Conservation (phyloP, 495 filamentous ascomycete genomes). For the Aspergillus egyptiacus region DNA sequence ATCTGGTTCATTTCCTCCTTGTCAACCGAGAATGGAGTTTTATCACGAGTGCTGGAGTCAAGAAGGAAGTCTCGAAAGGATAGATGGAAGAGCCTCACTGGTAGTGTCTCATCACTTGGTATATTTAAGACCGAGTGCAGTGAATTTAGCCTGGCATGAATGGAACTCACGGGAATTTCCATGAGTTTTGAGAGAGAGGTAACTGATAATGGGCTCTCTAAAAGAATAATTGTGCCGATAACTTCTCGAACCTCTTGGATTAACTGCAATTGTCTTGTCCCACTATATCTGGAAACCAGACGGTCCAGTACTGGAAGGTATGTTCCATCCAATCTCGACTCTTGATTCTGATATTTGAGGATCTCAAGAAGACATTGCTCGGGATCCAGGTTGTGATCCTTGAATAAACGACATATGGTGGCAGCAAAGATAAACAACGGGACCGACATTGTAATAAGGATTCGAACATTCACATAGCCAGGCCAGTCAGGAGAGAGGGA, state of each 20-base stretch:
- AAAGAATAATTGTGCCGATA: slow-evolving; percentile 21
- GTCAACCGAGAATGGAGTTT: slow-evolving; percentile 26
- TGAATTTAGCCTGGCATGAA: slow-evolving; percentile 8
- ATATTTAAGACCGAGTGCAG: slow-evolving; percentile 23
- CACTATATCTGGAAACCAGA: not conserved
- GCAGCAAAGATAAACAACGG: slow-evolving; percentile 4
- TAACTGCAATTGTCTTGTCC: not conserved
- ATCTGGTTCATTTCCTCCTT: slow-evolving; percentile 9
- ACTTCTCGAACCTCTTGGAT: slow-evolving; percentile 16
- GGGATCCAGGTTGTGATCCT: slow-evolving; percentile 10
- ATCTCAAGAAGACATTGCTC: slow-evolving; percentile 12
- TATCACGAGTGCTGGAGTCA: slow-evolving; percentile 5
- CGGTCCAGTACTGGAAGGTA: slow-evolving; percentile 19
- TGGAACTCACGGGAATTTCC: not conserved
- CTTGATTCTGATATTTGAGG: slow-evolving; percentile 14
- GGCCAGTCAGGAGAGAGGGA: slow-evolving; percentile 37
- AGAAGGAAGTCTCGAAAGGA: slow-evolving; percentile 30
- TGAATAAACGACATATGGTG: not conserved
- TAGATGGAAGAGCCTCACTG: slow-evolving; percentile 18
- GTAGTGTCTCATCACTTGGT: slow-evolving; percentile 18
- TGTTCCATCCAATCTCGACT: slow-evolving; percentile 20
- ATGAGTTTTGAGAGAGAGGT: slow-evolving; percentile 17
- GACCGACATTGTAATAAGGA: slow-evolving; percentile 17
- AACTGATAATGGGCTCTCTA: slow-evolving; percentile 19
- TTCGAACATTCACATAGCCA: slow-evolving; percentile 13